Evolutionary conservation across 2,329 filamentous ascomycete species (phyloP), one percentile per base, ranked within the genome.

Genomic region (Colletotrichum salicis): DNA sequence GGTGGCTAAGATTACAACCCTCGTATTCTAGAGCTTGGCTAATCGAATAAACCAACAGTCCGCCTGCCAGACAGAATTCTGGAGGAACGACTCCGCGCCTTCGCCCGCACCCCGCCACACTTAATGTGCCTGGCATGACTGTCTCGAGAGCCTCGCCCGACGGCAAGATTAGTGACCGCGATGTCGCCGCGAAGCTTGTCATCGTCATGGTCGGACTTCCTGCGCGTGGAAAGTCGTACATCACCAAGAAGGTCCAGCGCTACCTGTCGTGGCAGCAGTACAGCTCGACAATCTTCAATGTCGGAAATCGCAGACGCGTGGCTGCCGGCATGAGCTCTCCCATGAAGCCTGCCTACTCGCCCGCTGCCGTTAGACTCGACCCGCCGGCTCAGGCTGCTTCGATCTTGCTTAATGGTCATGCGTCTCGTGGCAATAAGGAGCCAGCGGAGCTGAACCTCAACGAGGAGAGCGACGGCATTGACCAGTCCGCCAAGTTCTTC

Each of bases 191-290:
- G 52, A 99, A 99, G 86, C 87, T 99, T 73, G 94, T 98, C 79
- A 97, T 99, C 78, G 91, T 99, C 80, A 99, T 99, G 96, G 96
- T 99, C 72, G 96, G 96, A 74, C 85, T 99, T 77, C 96, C 96
- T 3, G 96, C 96, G 11, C 89, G 96, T 78, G 96, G 96, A 80
- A 99, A 99, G 85, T 98, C 95, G 67, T 99, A 99, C 83, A 97
- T 99, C 78, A 98, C 96, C 73, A 98, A 98, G 86, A 99, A 99
- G 85, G 89, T 99, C 74, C 93, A 96, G 71, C 90, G 96, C 73
- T 99, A 98, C 80, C 85, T 99, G 62, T 96, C 97, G 61, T 99
- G 96, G 96, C 91, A 98, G 78, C 96, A 99, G 79, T 96, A 99
- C 82, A 94, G 97, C 78, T 96, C 95, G 13, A 90, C 89, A 76